Conservation (phyloP, 1,284 basidiomycete genomes). For the Paramarasmius palmivorus region DNA sequence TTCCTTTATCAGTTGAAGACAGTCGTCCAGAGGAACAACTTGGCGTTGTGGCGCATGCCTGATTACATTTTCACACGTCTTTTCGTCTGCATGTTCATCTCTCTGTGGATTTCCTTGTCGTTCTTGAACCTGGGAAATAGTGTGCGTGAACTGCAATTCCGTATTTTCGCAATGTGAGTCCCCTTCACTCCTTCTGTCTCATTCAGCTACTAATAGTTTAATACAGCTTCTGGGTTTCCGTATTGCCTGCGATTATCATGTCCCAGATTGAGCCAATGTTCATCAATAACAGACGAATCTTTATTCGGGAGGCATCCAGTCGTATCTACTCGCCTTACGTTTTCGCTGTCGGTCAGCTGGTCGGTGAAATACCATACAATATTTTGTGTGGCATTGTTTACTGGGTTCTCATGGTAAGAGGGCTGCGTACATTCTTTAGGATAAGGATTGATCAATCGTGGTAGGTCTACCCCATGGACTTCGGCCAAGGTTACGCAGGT, state of each 20-base stretch:
- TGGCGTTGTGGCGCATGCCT: conserved; percentile 80
- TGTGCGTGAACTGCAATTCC: conserved; percentile 78
- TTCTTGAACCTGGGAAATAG: conserved; percentile 76
- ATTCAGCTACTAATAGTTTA: neutral
- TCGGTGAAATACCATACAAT: conserved; percentile 84
- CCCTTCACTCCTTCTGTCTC: neutral
- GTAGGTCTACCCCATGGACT: conserved; percentile 70
- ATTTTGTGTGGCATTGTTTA: conserved; percentile 73
- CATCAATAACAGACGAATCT: conserved; percentile 76
- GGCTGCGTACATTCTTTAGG: neutral
- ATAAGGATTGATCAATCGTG: conserved; percentile 4
- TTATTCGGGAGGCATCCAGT: conserved; percentile 75
- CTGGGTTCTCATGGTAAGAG: conserved; percentile 70
- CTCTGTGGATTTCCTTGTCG: conserved; percentile 79
- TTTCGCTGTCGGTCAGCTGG: conserved; percentile 81
- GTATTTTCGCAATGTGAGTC: conserved; percentile 75
- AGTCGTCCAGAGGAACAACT: conserved; percentile 75
- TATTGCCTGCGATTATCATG: conserved; percentile 79
- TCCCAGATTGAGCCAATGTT: conserved; percentile 85
- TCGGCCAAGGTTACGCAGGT: conserved; percentile 64
- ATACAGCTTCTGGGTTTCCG: conserved; percentile 64
- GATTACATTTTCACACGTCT: conserved; percentile 84
- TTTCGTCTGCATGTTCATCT: conserved; percentile 77
- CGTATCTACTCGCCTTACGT: conserved; percentile 79
- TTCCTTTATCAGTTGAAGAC: conserved; percentile 79